A percentile compares a stretch with the other conserved stretches of the same genome.
Evolutionary conservation across 306 rosid genomes (phyloP).

Genomic region (Trifolium fragiferum): DNA sequence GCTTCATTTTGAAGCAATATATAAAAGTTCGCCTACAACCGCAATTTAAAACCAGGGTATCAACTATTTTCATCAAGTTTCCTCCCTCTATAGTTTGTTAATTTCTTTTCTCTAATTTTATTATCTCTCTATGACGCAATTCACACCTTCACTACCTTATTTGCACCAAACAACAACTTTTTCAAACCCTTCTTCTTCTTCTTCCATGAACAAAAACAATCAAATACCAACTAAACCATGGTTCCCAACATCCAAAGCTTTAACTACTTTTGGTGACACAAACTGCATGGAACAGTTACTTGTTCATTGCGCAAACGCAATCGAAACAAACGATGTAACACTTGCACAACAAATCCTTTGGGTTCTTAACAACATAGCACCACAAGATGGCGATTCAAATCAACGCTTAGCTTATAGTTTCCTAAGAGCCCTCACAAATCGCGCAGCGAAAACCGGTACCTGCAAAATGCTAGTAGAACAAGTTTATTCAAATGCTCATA

Average conservation of each 20-base stretch:
- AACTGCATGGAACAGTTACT: conserved; percentile 93
- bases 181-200: conserved; percentile 37
- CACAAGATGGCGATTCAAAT: conserved; percentile 85
- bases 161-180: conserved; percentile 58
- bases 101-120: background rate
- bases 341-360: conserved; percentile 90
- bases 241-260: conserved; percentile 72
- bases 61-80: background rate
- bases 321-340: conserved; percentile 79
- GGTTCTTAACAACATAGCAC: conserved; percentile 91
- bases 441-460: conserved; percentile 68
- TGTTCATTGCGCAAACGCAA: conserved; percentile 89
- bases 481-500: conserved; percentile 34
- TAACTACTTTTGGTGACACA: conserved; percentile 67
- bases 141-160: conserved; percentile 48
- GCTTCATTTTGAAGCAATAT: no score
- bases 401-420: conserved; percentile 84
- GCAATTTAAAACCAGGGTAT: background rate
- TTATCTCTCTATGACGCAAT: conserved; percentile 66
- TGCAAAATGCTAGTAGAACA: conserved; percentile 59
- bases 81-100: background rate
- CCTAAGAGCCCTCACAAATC: conserved; percentile 75
- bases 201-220: conserved; percentile 64
- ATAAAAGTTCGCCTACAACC: background rate
- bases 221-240: conserved; percentile 65